Percentiles rank a stretch among this genome's conserved stretches.
phyloP scores from a whole-genome alignment of 2,329 filamentous ascomycete genomes.

The Spiromastix sp. region DNA sequence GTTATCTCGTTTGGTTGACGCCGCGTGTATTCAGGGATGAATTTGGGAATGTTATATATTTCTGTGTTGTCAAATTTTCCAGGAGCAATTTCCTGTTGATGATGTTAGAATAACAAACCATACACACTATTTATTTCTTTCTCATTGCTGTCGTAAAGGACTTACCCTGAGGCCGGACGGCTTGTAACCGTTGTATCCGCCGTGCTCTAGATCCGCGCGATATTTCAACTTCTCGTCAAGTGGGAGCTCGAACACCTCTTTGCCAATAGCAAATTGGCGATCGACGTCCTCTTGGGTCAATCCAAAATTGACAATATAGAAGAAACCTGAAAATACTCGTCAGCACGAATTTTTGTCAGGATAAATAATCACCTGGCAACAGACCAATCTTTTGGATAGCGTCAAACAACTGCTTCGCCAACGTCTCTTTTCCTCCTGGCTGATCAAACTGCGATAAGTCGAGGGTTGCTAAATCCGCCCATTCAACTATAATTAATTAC shows the following conservation, averaged over 20 bases:
- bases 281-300: slow-evolving; percentile 51
- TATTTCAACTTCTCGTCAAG: slow-evolving; percentile 51
- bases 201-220: slow-evolving; percentile 39
- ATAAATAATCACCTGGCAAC: too few species aligned
- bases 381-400: slow-evolving; percentile 38
- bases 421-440: slow-evolving; percentile 43
- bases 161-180: slow-evolving; percentile 33
- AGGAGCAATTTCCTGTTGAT: slow-evolving; percentile 17
- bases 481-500: slow-evolving; percentile 23
- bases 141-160: too few species aligned
- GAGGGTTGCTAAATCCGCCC: slow-evolving; percentile 49
- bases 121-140: too few species aligned
- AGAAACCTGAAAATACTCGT: slow-evolving; percentile 47
- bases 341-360: too few species aligned
- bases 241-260: slow-evolving; percentile 47
- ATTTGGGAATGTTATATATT: slow-evolving; percentile 52
- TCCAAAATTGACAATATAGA: slow-evolving; percentile 54
- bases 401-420: slow-evolving; percentile 46
- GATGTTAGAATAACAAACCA: too few species aligned
- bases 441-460: slow-evolving; percentile 45
- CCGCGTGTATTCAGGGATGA: slow-evolving; percentile 37
- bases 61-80: slow-evolving; percentile 46
- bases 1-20: slow-evolving; percentile 39
- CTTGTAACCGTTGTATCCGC: slow-evolving; percentile 49
- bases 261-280: slow-evolving; percentile 50